A percentile compares a stretch with the other conserved stretches of the same genome.
phyloP scores from a whole-genome alignment of 2,329 filamentous ascomycete species.

The Aspergillus novofumigatus region DNA sequence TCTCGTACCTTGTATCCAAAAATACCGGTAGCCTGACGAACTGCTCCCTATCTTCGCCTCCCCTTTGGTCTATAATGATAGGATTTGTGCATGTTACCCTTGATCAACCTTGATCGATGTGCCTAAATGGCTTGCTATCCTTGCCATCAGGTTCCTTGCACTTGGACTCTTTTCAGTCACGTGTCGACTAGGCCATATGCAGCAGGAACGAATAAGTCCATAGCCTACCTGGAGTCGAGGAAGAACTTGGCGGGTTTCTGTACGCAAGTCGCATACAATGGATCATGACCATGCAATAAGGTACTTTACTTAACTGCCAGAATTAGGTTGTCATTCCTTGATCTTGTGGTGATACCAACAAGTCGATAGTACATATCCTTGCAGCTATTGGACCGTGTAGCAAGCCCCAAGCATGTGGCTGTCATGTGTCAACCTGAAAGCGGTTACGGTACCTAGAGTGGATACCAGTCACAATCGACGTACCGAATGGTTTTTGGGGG shows the following conservation, averaged over 20 bases:
- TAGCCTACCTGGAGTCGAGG: neutral
- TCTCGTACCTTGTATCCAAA: neutral
- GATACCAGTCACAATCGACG: neutral
- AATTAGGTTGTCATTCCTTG: neutral
- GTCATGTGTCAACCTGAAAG: neutral
- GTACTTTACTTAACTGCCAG: neutral
- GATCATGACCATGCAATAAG: neutral
- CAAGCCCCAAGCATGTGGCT: neutral
- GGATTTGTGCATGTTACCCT: neutral
- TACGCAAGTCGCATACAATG: neutral
- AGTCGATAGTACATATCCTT: neutral
- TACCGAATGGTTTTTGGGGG: neutral
- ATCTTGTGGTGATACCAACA: neutral
- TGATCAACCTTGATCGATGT: neutral
- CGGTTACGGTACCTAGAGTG: neutral
- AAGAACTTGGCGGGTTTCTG: neutral
- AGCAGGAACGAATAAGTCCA: neutral
- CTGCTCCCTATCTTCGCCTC: neutral
- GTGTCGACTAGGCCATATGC: conserved; percentile 2
- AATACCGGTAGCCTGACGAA: neutral
- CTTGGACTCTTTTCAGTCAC: conserved; percentile 12
- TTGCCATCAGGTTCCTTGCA: conserved; percentile 3
- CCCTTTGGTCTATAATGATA: neutral
- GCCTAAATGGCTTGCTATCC: neutral
- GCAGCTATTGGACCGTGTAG: neutral